Evolutionary conservation across 2,329 filamentous ascomycete genomes (phyloP).

Genomic region (Decorospora gaudefroyi): DNA sequence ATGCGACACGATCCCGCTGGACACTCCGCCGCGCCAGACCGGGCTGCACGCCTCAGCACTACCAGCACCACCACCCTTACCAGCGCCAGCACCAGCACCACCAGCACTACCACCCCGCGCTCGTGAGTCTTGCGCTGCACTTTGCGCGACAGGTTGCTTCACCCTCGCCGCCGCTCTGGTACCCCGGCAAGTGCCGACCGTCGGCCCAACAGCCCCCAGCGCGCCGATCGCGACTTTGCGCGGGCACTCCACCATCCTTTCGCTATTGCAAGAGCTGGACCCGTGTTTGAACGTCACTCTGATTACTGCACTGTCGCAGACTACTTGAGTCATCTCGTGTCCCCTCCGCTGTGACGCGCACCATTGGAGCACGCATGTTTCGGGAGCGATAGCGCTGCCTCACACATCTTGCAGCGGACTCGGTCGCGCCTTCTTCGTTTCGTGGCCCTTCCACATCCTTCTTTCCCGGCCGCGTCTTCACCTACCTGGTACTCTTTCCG

Average conservation of each 20-base stretch:
- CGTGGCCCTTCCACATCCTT: conserved; percentile 9
- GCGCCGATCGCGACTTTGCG: conserved; percentile 28
- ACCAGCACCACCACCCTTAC: too few species aligned
- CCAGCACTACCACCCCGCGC: conserved; percentile 14
- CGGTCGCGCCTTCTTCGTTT: conserved; percentile 8
- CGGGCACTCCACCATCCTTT: conserved; percentile 19
- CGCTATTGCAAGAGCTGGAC: conserved; percentile 2
- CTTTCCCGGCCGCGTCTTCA: conserved; percentile 3
- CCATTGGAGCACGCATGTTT: conserved; percentile 20
- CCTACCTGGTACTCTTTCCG: conserved; percentile 7
- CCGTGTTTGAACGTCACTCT: conserved; percentile 1
- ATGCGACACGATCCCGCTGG: conserved; percentile 43
- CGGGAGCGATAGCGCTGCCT: conserved; percentile 15
- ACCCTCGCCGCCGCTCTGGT: conserved; percentile 27
- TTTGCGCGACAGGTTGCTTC: conserved; percentile 19
- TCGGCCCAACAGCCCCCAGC: conserved; percentile 25
- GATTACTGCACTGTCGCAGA: conserved; percentile 5
- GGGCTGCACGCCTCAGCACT: conserved; percentile 22
- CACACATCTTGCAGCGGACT: conserved; percentile 3
- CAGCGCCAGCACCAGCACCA: too few species aligned
- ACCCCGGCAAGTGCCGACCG: conserved; percentile 34
- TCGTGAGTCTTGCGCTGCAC: conserved; percentile 32
- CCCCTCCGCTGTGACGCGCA: conserved; percentile 10
- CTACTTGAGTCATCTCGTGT: conserved; percentile 2
- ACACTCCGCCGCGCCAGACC: conserved; percentile 34